Base-by-base conservation (phyloP, 2,329 filamentous ascomycete species). In the Colletotrichum sp. region DNA sequence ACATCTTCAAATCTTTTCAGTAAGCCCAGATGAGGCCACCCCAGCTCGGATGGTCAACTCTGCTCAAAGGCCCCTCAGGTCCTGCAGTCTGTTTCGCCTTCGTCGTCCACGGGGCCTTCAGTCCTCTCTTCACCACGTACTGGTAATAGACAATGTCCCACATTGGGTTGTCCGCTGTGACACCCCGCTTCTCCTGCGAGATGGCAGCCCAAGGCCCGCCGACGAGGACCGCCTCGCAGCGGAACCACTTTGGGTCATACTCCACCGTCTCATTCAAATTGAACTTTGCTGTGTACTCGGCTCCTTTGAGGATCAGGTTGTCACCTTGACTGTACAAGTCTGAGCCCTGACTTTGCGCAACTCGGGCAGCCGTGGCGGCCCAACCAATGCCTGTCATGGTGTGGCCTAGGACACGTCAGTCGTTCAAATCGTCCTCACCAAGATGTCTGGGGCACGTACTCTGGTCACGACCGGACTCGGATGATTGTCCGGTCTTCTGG, bases 141-240 rank as follows among this genome's bases (percentile, higher is more conserved):
- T 84, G 80, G 64, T 84, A 84, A 44, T 84, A 84, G 0, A 83
- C 24, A 5, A 84, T 79, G 62, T 84, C 68, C 76, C 75, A 74
- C 52, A 78, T 74, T 26, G 76, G 76, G 26, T 74, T 67, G 1
- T 68, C 57, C 5, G 71, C 67, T 18, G 69, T 72, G n/a, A 80
- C 72, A 4, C 81, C 81, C 10, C 80, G 79, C 49, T 73, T 81
- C 8, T 81, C 78, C 8, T 81, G 78, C 0, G 83, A 83, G 15
- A 81, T 80, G 8, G 39, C 77, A 5, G 75, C 71, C 84, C 85
- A 87, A 9, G 85, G 85, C 0, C 84, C 85, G 69, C 84, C 82
- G 6, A 86, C 82, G 18, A 87, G 78, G 2, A 86, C 80, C 0
- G 85, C 85, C 71, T 87, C 85, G 66, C 85, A 87, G 1, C 85